Base-by-base conservation (phyloP, 2,329 filamentous ascomycete genomes). In the Fonsecaea pugnacius region DNA sequence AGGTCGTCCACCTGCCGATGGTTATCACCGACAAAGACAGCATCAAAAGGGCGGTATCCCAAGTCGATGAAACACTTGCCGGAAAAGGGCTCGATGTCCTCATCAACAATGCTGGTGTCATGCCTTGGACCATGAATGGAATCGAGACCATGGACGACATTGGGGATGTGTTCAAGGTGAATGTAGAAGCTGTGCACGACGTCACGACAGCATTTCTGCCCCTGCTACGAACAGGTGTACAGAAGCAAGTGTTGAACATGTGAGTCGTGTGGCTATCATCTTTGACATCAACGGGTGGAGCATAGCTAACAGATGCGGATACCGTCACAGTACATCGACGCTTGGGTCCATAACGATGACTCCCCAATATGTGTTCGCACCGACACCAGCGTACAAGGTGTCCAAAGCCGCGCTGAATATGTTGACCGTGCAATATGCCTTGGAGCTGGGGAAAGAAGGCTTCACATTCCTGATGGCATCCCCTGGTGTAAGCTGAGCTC, bases 371-470 rank as follows among this genome's bases (percentile, higher is more conserved):
- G 59, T 50, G 1, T 43, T 58, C 0, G 63, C 71, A 14, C 73
- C 75, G 0, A 50, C 66, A 0, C 78, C 78, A 0, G 74, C 76
- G 0, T 80, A 80, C 74, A 77, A 80, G 64, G 75, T 83, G 67
- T 77, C 78, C 16, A 84, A 84, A 66, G 77, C 82, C 0, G 80
- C 80, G 0, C 61, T 83, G 65, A 82, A 82, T 64, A 78, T 79
- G 73, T 69, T 84, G 38, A 83, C 79, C 1, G 74, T 78, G 0
- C 80, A 81, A 64, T 82, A 78, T 53, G 75, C 79, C 0, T 57
- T 73, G 5, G 70, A 73, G 0, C 76, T 76, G 50, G 74, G 66
- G 1, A 65, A 75, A 5, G 73, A 79, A 30, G 80, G 79, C 1
- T 82, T 82, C 64, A 79, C 75, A 0, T 72, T 82, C 56, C 60